Evolutionary conservation across 768 basidiomycete species (phyloP), one percentile per base, ranked within the genome.

Genomic region (Kwoniella europaea): DNA sequence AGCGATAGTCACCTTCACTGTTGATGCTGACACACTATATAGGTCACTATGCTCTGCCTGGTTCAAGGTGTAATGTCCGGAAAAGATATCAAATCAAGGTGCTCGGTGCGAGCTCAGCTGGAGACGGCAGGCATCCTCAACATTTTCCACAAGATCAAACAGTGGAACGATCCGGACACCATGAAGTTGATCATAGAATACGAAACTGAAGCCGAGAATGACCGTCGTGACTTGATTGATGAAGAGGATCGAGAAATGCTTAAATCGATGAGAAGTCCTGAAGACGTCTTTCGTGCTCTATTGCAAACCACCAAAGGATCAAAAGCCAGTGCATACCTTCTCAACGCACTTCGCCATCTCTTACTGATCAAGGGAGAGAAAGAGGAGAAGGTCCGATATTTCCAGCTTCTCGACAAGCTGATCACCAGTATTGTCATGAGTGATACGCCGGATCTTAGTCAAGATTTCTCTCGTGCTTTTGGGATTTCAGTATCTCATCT

Each of bases 311-410:
- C 91, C n/a, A 87, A 89, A 70, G 90, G 91, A 54, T 89, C 91
- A 15, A 89, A 88, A 69, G 94, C 94, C 6, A 86, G 88, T 74
- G 90, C 92, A 72, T 90, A 95, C 81, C 91, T 99, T 82, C 85
- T 95, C 53, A 92, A 93, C n/a, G 91, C 94, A 83, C 88, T 98
- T 88, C 93, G 94, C 79, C 94, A 98, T 84, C 83, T 99, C 67
- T 86, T 98, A 20, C 88, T 98, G 74, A 92, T 98, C 74, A 89
- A 91, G 65, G 92, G 93, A 76, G 93, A 98, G 74, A 92, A 91
- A 5, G 90, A 91, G 44, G 87, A 90, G 29, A 88, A 93, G 84
- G 89, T 90, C 54, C 91, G 93, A 73, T 92, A 95, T 82, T 98
- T 92, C 83, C 93, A 93, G 82, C 88, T 99, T 46, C 87, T 99